Conservation (phyloP, 2,329 filamentous ascomycete genomes). For the Pseudogymnoascus sp. region DNA sequence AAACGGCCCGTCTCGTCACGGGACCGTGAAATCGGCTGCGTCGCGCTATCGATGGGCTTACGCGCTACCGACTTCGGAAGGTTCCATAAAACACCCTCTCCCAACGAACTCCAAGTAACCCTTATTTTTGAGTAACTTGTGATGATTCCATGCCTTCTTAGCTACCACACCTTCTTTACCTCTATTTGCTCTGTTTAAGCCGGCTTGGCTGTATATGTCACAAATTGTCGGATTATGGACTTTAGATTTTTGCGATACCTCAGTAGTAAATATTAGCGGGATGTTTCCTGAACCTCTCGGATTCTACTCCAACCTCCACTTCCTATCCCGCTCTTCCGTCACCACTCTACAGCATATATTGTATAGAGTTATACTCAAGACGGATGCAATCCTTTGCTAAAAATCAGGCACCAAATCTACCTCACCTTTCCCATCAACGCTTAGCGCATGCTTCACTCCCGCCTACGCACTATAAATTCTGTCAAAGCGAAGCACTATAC, state of each 20-base stretch:
- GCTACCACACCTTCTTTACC: background rate
- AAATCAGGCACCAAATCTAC: background rate
- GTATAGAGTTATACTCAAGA: background rate
- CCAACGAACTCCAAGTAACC: slow-evolving; percentile 1
- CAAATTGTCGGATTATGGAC: background rate
- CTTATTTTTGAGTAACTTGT: slow-evolving; percentile 1
- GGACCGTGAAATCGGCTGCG: no score
- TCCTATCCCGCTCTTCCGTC: background rate
- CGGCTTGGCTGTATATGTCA: slow-evolving; percentile 5
- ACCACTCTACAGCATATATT: slow-evolving; percentile 2
- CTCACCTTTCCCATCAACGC: background rate
- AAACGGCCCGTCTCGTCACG: no score
- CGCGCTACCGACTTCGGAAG: background rate
- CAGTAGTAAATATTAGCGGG: slow-evolving; percentile 2
- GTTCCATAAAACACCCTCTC: slow-evolving; percentile 2
- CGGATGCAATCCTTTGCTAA: background rate
- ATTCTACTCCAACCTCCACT: slow-evolving; percentile 2
- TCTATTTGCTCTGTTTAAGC: background rate
- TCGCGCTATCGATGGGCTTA: no score
- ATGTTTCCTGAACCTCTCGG: slow-evolving; percentile 2
- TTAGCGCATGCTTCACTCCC: background rate
- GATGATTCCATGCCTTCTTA: background rate
- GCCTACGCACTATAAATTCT: background rate
- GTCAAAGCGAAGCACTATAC: slow-evolving; percentile 3
- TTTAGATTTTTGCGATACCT: background rate